Base-by-base conservation (phyloP, 2,329 filamentous ascomycete species). In the Stemphylium lycopersici region DNA sequence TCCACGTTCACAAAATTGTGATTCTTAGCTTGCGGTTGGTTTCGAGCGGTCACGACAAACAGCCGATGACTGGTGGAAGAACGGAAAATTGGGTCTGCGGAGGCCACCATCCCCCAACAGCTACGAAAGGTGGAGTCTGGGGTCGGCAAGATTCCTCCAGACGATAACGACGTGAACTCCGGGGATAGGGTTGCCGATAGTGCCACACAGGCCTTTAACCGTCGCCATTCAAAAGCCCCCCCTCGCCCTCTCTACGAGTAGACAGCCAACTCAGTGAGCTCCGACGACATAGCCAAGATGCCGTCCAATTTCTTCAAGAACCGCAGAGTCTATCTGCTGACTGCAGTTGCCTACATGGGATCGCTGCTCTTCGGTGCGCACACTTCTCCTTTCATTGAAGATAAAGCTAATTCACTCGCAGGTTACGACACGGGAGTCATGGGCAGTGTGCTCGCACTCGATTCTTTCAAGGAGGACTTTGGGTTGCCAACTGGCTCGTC, bases 371-470 rank as follows among this genome's bases (percentile, higher is more conserved):
- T 55, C 31, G 52, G 47, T 55, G 29, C 15, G 47, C 24, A 42
- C 31, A 0, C 6, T 10, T 16, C 12, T 26, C 8, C 3, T 31
- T 10, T 6, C 2, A 18, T 13, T 16, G 3, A 26, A 10, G 5
- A 33, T 18, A 18, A 43, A 3, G 37, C 47, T 55, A 11, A 55
- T 26, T 36, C 11, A 8, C 18, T 11, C 3, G 18, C 13, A 55
- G 52, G 52, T 45, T 55, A 55, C 29, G 52, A 55, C 16, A 55
- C 52, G 5, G 52, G 52, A 46, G 52, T 55, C 13, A 55, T 55
- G 52, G 52, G 47, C 32, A 55, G 52, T 24, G 47, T 51, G 12
- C 47, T 55, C n/a, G 52, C 52, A 20, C 52, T 55, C 36, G 41
- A 55, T 15, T 48, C 52, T 38, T 55, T 55, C 31, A 55, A 55